A percentile compares a stretch with the other conserved stretches of the same genome.
phyloP scores from a whole-genome alignment of 2,329 filamentous ascomycete genomes.

The Escovopsis sp. region DNA sequence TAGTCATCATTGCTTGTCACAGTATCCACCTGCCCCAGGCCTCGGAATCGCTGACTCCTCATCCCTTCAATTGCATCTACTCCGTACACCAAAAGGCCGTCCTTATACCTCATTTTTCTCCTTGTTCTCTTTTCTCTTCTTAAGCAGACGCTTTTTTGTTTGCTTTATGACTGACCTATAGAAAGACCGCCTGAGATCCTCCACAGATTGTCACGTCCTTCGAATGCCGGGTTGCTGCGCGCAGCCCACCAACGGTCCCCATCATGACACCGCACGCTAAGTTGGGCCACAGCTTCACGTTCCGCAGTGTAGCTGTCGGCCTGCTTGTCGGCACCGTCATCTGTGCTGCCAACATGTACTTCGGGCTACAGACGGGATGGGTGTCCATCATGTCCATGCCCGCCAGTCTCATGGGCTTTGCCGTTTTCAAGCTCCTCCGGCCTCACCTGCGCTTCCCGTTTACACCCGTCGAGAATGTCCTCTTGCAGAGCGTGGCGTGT shows the following conservation, averaged over 20 bases:
- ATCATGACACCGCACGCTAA: constrained; percentile 11
- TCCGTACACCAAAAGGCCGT: no score
- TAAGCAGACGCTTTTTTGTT: no score
- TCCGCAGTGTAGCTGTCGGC: constrained; percentile 65
- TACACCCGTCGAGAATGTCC: constrained; percentile 86
- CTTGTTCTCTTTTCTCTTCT: no score
- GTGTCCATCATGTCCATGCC: constrained; percentile 90
- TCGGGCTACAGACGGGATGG: constrained; percentile 75
- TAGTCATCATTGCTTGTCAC: no score
- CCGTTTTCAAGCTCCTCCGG: constrained; percentile 70
- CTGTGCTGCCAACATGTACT: constrained; percentile 96
- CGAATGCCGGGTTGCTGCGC: no score
- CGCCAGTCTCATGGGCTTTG: constrained; percentile 83
- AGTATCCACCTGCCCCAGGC: no score
- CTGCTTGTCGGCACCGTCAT: constrained; percentile 77
- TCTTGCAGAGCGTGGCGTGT: constrained; percentile 90
- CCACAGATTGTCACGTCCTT: no score
- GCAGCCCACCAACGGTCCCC: background rate
- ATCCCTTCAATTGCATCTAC: no score
- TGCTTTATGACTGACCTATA: no score
- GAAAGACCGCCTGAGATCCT: background rate
- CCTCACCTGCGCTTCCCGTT: constrained; percentile 66
- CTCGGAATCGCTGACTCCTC: no score
- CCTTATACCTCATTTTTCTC: no score
- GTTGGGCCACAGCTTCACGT: constrained; percentile 59